These are phyloP conservation scores for Penicillium desertorum DNA, from an alignment of 495 filamentous ascomycete genomes.

Conservation along the genomic window DNA sequence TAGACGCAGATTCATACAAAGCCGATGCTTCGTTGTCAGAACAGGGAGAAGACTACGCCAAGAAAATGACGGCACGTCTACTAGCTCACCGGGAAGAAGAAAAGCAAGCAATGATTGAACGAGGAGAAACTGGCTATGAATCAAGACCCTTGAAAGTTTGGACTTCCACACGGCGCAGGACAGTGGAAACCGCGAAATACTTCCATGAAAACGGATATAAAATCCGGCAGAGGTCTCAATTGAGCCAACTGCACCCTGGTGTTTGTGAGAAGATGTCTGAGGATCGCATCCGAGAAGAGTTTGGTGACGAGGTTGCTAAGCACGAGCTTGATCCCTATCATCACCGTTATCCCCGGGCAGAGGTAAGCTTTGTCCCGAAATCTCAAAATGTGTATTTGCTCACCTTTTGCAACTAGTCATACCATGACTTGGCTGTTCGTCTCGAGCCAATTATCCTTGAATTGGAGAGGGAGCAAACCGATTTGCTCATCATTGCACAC, in stretches of 20 bases:
- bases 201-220: slow-evolving; percentile 75
- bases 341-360: slow-evolving; percentile 91
- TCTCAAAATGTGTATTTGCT: slow-evolving; percentile 8
- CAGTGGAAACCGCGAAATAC: slow-evolving; percentile 85
- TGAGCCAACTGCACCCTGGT: slow-evolving; percentile 95
- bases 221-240: slow-evolving; percentile 85
- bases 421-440: slow-evolving; percentile 95
- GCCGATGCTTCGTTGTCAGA: slow-evolving; percentile 79
- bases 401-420: slow-evolving; percentile 61
- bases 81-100: slow-evolving; percentile 80
- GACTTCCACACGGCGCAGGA: slow-evolving; percentile 89
- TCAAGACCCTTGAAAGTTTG: slow-evolving; percentile 84
- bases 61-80: slow-evolving; percentile 81
- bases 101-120: slow-evolving; percentile 62
- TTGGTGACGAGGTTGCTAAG: slow-evolving; percentile 85
- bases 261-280: slow-evolving; percentile 91
- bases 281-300: slow-evolving; percentile 71
- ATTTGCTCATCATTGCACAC: slow-evolving; percentile 95
- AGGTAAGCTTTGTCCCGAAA: slow-evolving; percentile 53
- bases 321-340: slow-evolving; percentile 96
- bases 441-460: slow-evolving; percentile 99
- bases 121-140: slow-evolving; percentile 65
- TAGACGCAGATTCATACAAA: slow-evolving; percentile 85
- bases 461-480: slow-evolving; percentile 94
- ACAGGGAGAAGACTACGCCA: slow-evolving; percentile 81